Conservation (phyloP, 306 rosid genomes). For the Hippophae tibetana region DNA sequence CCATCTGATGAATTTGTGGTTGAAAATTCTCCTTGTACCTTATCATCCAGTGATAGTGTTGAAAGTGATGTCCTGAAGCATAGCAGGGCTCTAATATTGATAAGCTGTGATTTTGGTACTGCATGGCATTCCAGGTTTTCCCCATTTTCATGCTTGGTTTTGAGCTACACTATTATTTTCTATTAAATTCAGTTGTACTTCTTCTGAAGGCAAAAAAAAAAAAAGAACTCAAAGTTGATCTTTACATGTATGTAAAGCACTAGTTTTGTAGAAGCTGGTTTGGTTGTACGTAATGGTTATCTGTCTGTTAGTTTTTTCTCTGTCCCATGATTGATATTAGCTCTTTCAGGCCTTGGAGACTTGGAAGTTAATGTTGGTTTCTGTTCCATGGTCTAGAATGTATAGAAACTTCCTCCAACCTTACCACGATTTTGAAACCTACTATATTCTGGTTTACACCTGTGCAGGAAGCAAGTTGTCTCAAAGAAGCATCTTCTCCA, state of each 20-base stretch:
- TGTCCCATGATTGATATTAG: no score
- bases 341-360: not conserved
- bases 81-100: conserved; percentile 59
- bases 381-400: not conserved
- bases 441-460: conserved; percentile 5
- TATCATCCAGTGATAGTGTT: conserved; percentile 24
- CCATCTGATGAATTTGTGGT: conserved; percentile 15
- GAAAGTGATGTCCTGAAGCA: conserved; percentile 54
- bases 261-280: not conserved
- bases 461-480: conserved; percentile 50
- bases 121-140: conserved; percentile 88
- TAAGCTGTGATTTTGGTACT: conserved; percentile 74
- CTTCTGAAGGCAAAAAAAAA: not conserved
- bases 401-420: not conserved
- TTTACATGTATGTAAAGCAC: not conserved
- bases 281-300: not conserved
- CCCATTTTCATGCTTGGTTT: not conserved
- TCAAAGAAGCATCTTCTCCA: conserved; percentile 36
- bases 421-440: conserved; percentile 1
- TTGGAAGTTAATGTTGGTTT: not conserved
- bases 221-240: not conserved
- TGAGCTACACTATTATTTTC: not conserved
- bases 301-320: not conserved
- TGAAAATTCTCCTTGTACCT: conserved; percentile 14
- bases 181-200: not conserved